These are phyloP conservation scores for Avena sativa DNA, from an alignment of 176 grass and related monocot genomes.

Conservation along the genomic window DNA sequence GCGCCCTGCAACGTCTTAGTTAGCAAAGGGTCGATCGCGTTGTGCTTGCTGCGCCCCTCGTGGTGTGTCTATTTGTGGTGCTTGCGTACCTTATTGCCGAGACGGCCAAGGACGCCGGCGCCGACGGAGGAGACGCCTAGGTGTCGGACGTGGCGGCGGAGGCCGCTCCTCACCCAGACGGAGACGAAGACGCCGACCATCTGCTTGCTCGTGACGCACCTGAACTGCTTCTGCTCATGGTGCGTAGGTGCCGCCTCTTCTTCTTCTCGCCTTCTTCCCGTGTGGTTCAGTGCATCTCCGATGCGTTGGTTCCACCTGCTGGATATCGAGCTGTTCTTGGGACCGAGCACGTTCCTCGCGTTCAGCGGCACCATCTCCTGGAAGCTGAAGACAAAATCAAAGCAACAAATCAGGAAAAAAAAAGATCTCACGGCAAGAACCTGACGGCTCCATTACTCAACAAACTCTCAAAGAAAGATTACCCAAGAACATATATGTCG, in stretches of 20 bases:
- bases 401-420: neutral
- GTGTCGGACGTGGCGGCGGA: slow-evolving; percentile 54
- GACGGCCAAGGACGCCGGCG: slow-evolving; percentile 71
- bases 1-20: slow-evolving; percentile 56
- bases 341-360: slow-evolving; percentile 75
- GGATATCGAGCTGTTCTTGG: slow-evolving; percentile 58
- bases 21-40: neutral
- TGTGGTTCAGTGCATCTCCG: slow-evolving; percentile 62
- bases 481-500: too few relatives aligned
- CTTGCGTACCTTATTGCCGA: slow-evolving; percentile 78
- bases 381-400: slow-evolving; percentile 51
- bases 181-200: slow-evolving; percentile 83
- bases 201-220: slow-evolving; percentile 74
- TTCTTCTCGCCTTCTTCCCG: neutral
- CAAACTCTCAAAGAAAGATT: neutral
- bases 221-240: slow-evolving; percentile 29
- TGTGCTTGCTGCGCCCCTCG: neutral
- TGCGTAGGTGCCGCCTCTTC: neutral
- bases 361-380: slow-evolving; percentile 85
- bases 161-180: slow-evolving; percentile 62
- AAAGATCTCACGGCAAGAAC: too few relatives aligned
- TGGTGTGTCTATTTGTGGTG: neutral
- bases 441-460: neutral
- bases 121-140: slow-evolving; percentile 54
- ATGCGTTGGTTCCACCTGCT: slow-evolving; percentile 75